Evolutionary conservation across 441 rosid species (phyloP), one percentile per base, ranked within the genome.

Genomic region (Aquilaria agallochum): DNA sequence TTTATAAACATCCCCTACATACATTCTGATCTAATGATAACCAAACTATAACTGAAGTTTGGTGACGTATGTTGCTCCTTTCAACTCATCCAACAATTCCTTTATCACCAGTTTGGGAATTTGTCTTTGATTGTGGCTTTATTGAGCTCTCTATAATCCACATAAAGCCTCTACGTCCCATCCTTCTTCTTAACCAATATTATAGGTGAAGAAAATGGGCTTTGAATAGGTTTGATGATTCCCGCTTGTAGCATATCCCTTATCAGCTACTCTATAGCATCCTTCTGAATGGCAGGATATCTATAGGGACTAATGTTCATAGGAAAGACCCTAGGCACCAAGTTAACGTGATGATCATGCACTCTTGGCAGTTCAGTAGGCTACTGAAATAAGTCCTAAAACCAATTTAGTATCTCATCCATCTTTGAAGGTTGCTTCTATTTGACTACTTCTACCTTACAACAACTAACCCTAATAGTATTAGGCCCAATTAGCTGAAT

Each of bases 1-100:
- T 11, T 66, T 56, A 5, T 31, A 4, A 2, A 55, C 27, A 48
- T 66, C 57, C 0, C 5, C n/a, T 14, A 32, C 36, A 1, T 11
- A 6, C 45, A 66, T 58, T 2, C 31, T 30, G 6, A 66, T 58
- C 40, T 66, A 48, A 32, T 48, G 60, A 50, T 58, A 58, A 0
- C 57, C 63, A 0, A 42, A 50, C 11, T 62, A 0, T 11, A 65
- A 31, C 20, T 66, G 53, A 27, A 66, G 30, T 32, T 66, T 66
- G 11, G 64, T 42, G 44, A 9, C 50, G 11, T 32, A 7, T 40
- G 10, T 7, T 1, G 59, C 58, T 4, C 45, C 31, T 50, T 50
- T 20, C 2, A 61, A 2, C 11, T 61, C 65, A 31, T 61, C 48
- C 27, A 61, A 27, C 0, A 61, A 9, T 9, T 61, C 56, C 8